Percentiles rank a stretch among this genome's conserved stretches.
These are phyloP conservation scores for Termitomyces eurrhizus DNA, from an alignment of 768 basidiomycete species.

Conservation along the genomic window DNA sequence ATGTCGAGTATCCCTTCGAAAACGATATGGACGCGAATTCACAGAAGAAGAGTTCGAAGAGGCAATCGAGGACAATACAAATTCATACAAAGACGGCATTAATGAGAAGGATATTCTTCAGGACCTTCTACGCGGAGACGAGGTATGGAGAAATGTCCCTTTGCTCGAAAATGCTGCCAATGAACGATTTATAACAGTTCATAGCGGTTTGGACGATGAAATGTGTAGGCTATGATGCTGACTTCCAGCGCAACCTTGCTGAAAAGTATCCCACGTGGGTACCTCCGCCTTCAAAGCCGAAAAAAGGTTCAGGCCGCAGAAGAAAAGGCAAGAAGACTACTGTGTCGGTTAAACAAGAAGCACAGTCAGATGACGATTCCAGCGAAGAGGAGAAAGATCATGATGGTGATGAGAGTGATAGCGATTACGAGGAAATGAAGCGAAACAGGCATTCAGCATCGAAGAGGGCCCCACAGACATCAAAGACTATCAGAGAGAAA, in stretches of 20 bases:
- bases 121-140: slow-evolving; percentile 26
- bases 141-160: slow-evolving; percentile 19
- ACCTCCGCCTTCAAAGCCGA: slow-evolving; percentile 1
- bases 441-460: background rate
- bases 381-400: background rate
- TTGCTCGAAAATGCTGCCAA: background rate
- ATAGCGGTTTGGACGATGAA: slow-evolving; percentile 36
- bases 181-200: slow-evolving; percentile 13
- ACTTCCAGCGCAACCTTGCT: slow-evolving; percentile 30
- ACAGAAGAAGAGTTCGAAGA: slow-evolving; percentile 21
- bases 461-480: background rate
- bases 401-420: background rate
- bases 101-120: slow-evolving; percentile 22
- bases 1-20: slow-evolving; percentile 26
- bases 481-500: background rate
- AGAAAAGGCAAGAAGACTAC: background rate
- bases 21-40: slow-evolving; percentile 18
- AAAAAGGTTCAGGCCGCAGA: background rate
- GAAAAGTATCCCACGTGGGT: slow-evolving; percentile 19
- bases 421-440: background rate
- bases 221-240: slow-evolving; percentile 35
- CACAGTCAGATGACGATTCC: background rate
- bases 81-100: slow-evolving; percentile 11
- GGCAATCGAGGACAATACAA: background rate
- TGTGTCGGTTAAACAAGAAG: too few relatives aligned